Base-by-base conservation (phyloP, 2,329 filamentous ascomycete species). In the Aureobasidium lini region DNA sequence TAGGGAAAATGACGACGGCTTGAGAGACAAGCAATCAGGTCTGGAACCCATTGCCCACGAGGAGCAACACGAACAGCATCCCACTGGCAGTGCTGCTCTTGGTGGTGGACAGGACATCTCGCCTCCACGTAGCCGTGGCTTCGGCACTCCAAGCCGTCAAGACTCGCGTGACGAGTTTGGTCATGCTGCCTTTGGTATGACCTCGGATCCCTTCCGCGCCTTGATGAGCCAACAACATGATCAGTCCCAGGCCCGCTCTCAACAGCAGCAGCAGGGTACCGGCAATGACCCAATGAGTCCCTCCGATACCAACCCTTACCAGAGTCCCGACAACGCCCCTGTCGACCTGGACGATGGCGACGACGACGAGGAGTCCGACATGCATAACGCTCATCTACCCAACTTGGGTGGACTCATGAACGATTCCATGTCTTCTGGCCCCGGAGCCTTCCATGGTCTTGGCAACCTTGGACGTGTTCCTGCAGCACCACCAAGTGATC, bases 221-320 rank as follows among this genome's bases (percentile, higher is more conserved):
- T 72, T 82, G 63, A 76, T 82, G 67, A 16, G 40, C 15, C 76
- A 80, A 63, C 79, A 80, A 52, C 79, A 84, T 49, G 79, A 82
- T 36, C 81, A 84, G 57, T 76, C 79, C 44, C 79, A 83, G 61
- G 34, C 16, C 11, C 71, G 72, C 57, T 64, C 63, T 29, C 76
- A 75, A 53, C 72, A 75, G 48, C 75, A 75, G 48, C 75, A 77
- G 54, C 71, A 77, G 49, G 74, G 77, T 54, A 73, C 75, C 59
- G 71, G 69, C 29, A 68, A 86, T 64, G 89, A 90, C 61, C 87
- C 89, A 0, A 83, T 90, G 69, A 97, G 93, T 70, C 94, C 94
- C 10, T 94, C 92, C 0, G 90, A 95, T 68, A 97, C 94, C 3
- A 99, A 99, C 69, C 94, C 94, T 1, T 99, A 94, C 70, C 89